These are phyloP conservation scores for Backusella parvicylindrica DNA, from an alignment of 192 early-diverging fungal species.

Conservation along the genomic window DNA sequence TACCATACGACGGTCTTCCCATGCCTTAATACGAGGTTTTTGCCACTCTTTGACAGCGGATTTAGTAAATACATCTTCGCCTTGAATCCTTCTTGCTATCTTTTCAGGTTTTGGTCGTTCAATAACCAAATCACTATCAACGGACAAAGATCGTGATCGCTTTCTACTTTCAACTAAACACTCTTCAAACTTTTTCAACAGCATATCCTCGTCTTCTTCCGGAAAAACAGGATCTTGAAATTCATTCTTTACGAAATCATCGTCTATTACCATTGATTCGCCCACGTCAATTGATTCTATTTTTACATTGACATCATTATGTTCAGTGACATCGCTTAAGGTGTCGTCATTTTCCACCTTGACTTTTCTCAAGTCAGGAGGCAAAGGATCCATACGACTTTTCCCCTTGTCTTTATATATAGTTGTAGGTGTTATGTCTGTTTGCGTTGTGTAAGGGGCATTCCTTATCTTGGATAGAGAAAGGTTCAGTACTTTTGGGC, in stretches of 20 bases:
- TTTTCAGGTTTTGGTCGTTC: background rate
- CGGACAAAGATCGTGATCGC: background rate
- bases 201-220: background rate
- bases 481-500: background rate
- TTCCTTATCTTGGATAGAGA: background rate
- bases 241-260: background rate
- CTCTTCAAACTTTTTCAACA: background rate
- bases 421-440: background rate
- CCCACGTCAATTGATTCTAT: background rate
- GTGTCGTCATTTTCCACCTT: too few relatives aligned
- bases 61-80: conserved; percentile 43
- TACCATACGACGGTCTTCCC: conserved; percentile 31
- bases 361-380: background rate
- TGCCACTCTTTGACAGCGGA: conserved; percentile 43
- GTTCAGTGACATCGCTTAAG: too few relatives aligned
- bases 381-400: background rate
- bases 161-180: background rate
- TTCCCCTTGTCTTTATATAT: background rate
- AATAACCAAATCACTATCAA: background rate
- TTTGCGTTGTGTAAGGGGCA: background rate
- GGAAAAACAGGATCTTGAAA: background rate
- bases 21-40: conserved; percentile 46
- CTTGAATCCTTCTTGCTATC: background rate
- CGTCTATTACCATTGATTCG: background rate
- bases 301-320: background rate